Evolutionary conservation across 768 basidiomycete genomes (phyloP), one percentile per base, ranked within the genome.

Genomic region (Panellus pusillus): DNA sequence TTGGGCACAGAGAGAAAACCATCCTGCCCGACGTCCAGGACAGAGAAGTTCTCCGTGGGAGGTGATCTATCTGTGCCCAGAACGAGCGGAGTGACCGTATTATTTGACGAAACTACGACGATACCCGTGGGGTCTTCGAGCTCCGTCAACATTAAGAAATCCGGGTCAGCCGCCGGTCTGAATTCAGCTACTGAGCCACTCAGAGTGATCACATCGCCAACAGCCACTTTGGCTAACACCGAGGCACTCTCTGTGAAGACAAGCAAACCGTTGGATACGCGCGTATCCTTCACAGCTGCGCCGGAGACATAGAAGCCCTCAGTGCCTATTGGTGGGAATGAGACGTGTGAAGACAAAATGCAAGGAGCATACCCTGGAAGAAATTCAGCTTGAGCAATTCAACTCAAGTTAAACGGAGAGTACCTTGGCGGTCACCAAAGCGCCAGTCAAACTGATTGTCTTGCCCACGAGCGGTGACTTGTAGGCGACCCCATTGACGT

Each of bases 1-100:
- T 78, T 81, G 11, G 84, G 84, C 1, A 77, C 72, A 9, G 78
- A 77, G 2, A 84, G 70, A 66, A 77, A 82, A 0, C 82, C 81
- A 66, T 83, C 83, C 0, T 64, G 60, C 5, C 81, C 82, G 18
- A 61, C 60, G 59, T 86, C 84, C 13, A 82, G 68, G n/a, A 73
- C 64, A 20, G 78, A 77, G 29, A 80, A 70, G 11, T 71, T 63
- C 39, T 74, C 72, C 4, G 74, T 81, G 1, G 83, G 83, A 3
- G 83, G 84, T 11, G 61, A 73, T 49, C 81, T 73, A 56, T 83
- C 79, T 44, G 67, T 66, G 9, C 82, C 82, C 13, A 86, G 73
- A 24, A 84, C 66, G 7, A 84, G 61, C 12, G 82, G 79, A 0
- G 63, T 68, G 20, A 83, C 66, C 1, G 73, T 66, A 61, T 82